phyloP scores from a whole-genome alignment of 225 moss, liverwort and hornwort species.

The Physcomitrellopsis africana region DNA sequence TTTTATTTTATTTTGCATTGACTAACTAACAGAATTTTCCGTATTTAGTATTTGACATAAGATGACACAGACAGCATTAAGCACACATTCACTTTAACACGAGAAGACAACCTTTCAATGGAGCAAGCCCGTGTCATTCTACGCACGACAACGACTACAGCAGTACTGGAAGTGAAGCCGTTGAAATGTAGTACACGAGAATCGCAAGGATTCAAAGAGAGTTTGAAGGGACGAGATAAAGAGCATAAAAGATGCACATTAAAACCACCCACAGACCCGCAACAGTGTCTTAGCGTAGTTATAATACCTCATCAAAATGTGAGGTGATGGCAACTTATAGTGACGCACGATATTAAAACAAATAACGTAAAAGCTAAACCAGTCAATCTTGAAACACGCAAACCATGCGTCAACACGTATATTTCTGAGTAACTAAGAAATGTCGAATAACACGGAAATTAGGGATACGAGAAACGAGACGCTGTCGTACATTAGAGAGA shows the following conservation, averaged over 20 bases:
- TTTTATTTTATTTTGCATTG: too few relatives aligned
- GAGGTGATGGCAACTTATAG: conserved; percentile 1
- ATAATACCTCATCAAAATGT: neutral
- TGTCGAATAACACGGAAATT: conserved; percentile 20
- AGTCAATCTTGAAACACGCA: conserved; percentile 12
- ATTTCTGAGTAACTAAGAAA: conserved; percentile 10
- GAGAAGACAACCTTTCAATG: neutral
- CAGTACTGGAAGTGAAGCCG: conserved; percentile 2
- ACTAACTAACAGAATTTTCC: too few relatives aligned
- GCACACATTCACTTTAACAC: conserved; percentile 9
- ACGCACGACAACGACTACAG: neutral
- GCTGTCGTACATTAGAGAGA: conserved; percentile 28
- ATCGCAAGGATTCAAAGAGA: neutral
- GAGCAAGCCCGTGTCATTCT: neutral
- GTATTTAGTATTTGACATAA: conserved; percentile 7
- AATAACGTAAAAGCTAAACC: neutral
- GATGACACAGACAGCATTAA: neutral
- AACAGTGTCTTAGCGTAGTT: conserved; percentile 6
- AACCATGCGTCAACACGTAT: conserved; percentile 14
- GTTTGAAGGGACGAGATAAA: conserved; percentile 15
- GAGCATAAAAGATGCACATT: conserved; percentile 16
- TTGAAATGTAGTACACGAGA: conserved; percentile 14
- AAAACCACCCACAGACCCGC: conserved; percentile 21
- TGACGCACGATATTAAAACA: conserved; percentile 14
- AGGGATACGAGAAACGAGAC: conserved; percentile 23